These are phyloP conservation scores for Ceratobasidium sp. DNA, from an alignment of 1,284 basidiomycete species.

Conservation along the genomic window DNA sequence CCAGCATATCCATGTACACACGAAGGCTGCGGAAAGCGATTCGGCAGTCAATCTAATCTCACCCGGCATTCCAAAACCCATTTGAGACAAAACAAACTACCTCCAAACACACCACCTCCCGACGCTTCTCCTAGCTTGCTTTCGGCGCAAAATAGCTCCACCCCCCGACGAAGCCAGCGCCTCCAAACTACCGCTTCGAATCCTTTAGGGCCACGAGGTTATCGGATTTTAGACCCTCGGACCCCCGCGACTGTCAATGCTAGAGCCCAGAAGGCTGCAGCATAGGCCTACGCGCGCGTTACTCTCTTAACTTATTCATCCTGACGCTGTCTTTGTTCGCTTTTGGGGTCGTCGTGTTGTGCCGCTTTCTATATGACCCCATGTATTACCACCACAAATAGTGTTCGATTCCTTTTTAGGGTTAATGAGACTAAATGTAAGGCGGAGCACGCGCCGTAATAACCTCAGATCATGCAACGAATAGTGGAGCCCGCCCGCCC, in stretches of 20 bases:
- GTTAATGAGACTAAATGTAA: too few species aligned
- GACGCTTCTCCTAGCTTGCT: not conserved
- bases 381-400: too few species aligned
- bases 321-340: too few species aligned
- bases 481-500: too few species aligned
- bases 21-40: slow-evolving; percentile 11
- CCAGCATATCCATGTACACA: slow-evolving; percentile 11
- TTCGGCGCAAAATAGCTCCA: not conserved
- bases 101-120: not conserved
- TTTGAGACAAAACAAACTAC: not conserved
- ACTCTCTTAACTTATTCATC: too few species aligned
- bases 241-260: not conserved
- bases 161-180: slow-evolving; percentile 1
- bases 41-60: slow-evolving; percentile 25
- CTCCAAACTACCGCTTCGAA: not conserved
- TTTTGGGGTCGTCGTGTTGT: too few species aligned
- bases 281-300: not conserved
- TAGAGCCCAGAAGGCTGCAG: not conserved
- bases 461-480: too few species aligned
- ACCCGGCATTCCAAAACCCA: slow-evolving; percentile 22
- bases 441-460: too few species aligned
- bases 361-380: too few species aligned
- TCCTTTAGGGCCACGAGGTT: not conserved
- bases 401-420: too few species aligned
- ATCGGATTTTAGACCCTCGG: not conserved